Evolutionary conservation across 148 eudicot species (phyloP), one percentile per base, ranked within the genome.

Genomic region (Rheum nobile): DNA sequence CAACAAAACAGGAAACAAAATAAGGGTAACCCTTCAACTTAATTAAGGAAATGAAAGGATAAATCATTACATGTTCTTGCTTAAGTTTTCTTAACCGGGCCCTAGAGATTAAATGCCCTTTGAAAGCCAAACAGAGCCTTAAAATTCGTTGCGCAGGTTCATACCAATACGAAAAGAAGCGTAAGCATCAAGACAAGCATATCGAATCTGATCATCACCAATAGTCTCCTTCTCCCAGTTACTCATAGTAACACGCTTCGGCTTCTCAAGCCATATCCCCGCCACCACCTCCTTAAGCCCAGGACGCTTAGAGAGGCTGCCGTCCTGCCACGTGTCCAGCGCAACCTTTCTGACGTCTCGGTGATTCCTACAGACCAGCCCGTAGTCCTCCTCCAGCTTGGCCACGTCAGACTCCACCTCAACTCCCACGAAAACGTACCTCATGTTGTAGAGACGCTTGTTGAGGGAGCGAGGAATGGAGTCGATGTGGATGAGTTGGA

Each of bases 101-200:
- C n/a, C n/a, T n/a, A n/a, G n/a, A n/a, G n/a, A n/a, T n/a, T n/a
- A n/a, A n/a, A n/a, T n/a, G n/a, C n/a, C n/a, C n/a, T n/a, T n/a
- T n/a, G n/a, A n/a, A n/a, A n/a, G n/a, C n/a, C n/a, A n/a, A n/a
- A n/a, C n/a, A n/a, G 57, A 24, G 24, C 34, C 34, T 28, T 59
- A 59, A 29, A 59, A 24, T 5, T 80, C 24, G 3, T n/a, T 4
- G 22, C 77, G 74, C 54, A 87, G 69, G 71, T 70, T 76, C 8
- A 6, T 41, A 0, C 88, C 90, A 74, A 87, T 85, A 82, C 57
- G 78, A 42, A 75, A 87, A 47, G 85, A 85, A 78, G 89, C 96
- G 84, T 80, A 90, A 68, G 96, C 92, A 88, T 90, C 92, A 85
- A 90, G 80, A 67, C 89, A 86, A 69, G 93, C 96, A 87, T 88